Evolutionary conservation across 2,329 filamentous ascomycete genomes (phyloP).

Genomic region (Cordyceps cateniannulata): DNA sequence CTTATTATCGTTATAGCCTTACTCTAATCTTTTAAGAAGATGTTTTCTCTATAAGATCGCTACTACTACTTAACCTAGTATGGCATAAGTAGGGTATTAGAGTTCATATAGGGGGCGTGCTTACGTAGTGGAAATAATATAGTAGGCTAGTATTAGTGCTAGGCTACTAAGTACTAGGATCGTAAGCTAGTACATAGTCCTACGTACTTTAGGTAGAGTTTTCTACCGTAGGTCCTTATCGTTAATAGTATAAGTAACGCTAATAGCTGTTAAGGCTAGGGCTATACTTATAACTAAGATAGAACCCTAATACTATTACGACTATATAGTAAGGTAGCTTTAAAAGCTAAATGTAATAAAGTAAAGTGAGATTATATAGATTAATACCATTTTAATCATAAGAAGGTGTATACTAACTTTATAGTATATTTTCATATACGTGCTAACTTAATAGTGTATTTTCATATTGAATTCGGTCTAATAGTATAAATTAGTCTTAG

Average conservation of each 20-base stretch:
- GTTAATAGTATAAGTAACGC: background rate
- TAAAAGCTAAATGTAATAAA: background rate
- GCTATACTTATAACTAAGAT: background rate
- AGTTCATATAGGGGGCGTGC: background rate
- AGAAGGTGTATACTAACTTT: background rate
- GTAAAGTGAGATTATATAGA: background rate
- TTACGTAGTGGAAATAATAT: background rate
- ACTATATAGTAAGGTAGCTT: background rate
- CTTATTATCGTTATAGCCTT: background rate
- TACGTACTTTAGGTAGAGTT: background rate
- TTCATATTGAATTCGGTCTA: background rate
- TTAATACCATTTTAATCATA: background rate
- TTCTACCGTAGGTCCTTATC: background rate
- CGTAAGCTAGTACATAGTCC: background rate
- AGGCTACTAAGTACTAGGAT: background rate
- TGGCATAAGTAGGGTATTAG: background rate
- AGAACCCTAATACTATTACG: background rate
- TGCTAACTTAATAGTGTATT: background rate
- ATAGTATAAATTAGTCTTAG: background rate
- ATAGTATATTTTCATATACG: too few species aligned
- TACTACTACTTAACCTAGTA: background rate
- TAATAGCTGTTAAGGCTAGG: background rate
- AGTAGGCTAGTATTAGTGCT: background rate
- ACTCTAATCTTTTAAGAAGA: background rate
- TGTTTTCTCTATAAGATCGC: background rate